Evolutionary conservation across 257 asterid genomes (phyloP).

Genomic region (Paraleonurus japonicus): DNA sequence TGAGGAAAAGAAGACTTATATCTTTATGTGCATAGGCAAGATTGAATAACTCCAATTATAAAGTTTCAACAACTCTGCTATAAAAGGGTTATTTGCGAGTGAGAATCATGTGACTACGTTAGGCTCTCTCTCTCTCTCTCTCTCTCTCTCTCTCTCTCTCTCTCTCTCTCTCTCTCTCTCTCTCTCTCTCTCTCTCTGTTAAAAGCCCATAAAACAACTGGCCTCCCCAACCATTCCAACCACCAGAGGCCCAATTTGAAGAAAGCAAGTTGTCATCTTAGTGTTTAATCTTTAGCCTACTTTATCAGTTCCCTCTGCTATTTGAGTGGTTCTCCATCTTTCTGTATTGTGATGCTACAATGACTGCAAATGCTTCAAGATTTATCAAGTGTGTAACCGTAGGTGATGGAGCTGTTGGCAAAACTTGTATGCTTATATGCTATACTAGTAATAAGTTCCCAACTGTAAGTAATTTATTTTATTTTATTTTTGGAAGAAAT

Average conservation of each 20-base stretch:
- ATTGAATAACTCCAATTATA: not conserved
- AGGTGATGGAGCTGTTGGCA: slow-evolving; percentile 99
- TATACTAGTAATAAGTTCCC: slow-evolving; percentile 96
- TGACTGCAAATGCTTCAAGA: slow-evolving; percentile 82
- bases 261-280: slow-evolving; percentile 21
- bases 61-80: slow-evolving; percentile 19
- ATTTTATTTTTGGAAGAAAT: not conserved
- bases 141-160: slow-evolving; percentile 14
- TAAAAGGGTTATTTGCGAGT: slow-evolving; percentile 17
- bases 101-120: slow-evolving; percentile 61
- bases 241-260: slow-evolving; percentile 20
- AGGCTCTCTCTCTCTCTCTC: slow-evolving; percentile 12
- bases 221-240: slow-evolving; percentile 43
- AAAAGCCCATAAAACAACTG: slow-evolving; percentile 26
- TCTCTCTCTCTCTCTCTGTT: slow-evolving; percentile 16
- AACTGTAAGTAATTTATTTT: slow-evolving; percentile 58
- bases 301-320: not conserved
- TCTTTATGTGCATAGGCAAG: not conserved
- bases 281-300: slow-evolving; percentile 9
- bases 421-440: slow-evolving; percentile 98
- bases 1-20: not conserved
- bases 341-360: slow-evolving; percentile 35
- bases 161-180: slow-evolving; percentile 15
- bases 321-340: slow-evolving; percentile 21
- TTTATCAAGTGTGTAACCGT: slow-evolving; percentile 96